Evolutionary conservation across 2,329 filamentous ascomycete species (phyloP), one percentile per base, ranked within the genome.

Genomic region (Epichloe coenophiala): DNA sequence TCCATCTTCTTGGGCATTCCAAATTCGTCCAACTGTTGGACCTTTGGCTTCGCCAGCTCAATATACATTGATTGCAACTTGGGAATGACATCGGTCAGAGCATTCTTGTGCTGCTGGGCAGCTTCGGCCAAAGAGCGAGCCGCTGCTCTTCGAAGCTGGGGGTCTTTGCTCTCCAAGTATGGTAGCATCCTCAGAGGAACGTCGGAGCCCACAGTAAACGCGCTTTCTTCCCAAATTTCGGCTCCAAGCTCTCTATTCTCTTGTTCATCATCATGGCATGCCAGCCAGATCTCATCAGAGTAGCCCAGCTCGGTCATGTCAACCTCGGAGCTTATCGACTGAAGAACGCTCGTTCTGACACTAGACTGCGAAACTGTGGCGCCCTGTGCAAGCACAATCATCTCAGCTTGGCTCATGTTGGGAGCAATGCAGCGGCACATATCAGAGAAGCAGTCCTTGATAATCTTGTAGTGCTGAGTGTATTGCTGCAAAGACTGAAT

Each of bases 221-320:
- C 84, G 62, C 91, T 95, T 61, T 96, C 93, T 61, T 95, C 88
- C 93, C 93, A 98, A 37, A 98, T 95, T 12, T 91, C 86, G 48
- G 76, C 78, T 6, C 86, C 91, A 49, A 95, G 73, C 44, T 89
- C 87, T 8, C 77, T 78, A 59, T 97, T 97, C 63, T 97, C 90
- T 42, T 85, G 80, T 19, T 88, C 80, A 58, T 95, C 88, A 57
- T 98, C 93, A 60, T 98, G 90, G 60, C 83, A 91, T 42, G 87
- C 87, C 41, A 98, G 75, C 89, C 89, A 98, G 21, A 98, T 85
- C 63, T 97, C 87, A 54, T 93, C 84, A 3, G 86, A 93, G 61
- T 89, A 93, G 33, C 83, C 78, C 36, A 90, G 74, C 48, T 96
- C 90, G 51, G 84, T 90, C 72, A 98, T 78, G 63, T 97, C 91